Evolutionary conservation across 129 eudicot genomes (phyloP).

Genomic region (Silybum marianum): DNA sequence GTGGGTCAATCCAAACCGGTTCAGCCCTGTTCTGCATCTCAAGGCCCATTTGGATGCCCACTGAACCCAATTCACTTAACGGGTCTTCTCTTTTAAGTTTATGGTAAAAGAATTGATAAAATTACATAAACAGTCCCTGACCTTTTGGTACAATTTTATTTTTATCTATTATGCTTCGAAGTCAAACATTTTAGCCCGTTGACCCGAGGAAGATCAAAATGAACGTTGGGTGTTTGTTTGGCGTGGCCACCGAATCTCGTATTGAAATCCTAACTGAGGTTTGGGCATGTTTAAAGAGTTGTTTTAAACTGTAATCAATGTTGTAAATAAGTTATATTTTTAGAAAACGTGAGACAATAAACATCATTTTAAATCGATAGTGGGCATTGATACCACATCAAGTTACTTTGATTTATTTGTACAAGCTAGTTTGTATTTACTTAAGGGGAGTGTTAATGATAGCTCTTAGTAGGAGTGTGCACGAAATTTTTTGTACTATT

Average conservation of each 20-base stretch:
- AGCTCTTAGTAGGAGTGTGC: too few species aligned
- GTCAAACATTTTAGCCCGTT: neutral
- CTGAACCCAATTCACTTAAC: neutral
- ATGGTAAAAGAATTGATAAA: neutral
- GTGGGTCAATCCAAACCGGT: neutral
- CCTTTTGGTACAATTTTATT: neutral
- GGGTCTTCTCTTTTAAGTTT: neutral
- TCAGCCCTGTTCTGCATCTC: neutral
- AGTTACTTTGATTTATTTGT: too few species aligned
- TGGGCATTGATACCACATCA: too few species aligned
- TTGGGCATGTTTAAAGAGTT: neutral
- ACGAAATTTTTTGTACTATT: too few species aligned
- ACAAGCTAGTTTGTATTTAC: too few species aligned
- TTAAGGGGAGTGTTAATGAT: too few species aligned
- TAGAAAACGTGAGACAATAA: too few species aligned
- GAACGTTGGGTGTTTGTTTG: neutral
- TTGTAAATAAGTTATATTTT: neutral
- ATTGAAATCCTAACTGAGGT: neutral
- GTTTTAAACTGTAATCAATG: neutral
- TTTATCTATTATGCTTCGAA: neutral
- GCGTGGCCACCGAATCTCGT: neutral
- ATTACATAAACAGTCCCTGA: neutral
- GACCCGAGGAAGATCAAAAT: neutral
- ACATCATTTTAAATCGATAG: too few species aligned
- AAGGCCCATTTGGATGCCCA: neutral